phyloP scores from a whole-genome alignment of 2,329 filamentous ascomycete genomes.

The Alternaria dauci region DNA sequence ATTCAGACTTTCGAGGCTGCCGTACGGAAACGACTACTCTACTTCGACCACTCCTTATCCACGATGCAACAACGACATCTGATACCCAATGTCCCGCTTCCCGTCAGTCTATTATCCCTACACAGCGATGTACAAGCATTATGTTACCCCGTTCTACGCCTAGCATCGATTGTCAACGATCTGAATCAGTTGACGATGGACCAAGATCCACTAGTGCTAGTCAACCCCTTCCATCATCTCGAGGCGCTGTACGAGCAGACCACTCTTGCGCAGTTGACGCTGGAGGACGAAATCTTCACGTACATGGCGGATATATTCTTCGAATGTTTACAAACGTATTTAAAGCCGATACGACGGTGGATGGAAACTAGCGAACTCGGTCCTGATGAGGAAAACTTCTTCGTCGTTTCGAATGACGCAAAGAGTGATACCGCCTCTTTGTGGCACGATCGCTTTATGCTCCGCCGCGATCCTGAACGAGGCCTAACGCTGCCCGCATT shows the following conservation, averaged over 20 bases:
- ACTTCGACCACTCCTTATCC: constrained; percentile 68
- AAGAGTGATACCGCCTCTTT: constrained; percentile 69
- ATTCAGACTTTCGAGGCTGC: constrained; percentile 76
- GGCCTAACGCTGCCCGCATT: constrained; percentile 76
- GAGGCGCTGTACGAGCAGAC: constrained; percentile 79
- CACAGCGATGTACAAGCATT: constrained; percentile 64
- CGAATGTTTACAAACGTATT: constrained; percentile 81
- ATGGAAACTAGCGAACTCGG: constrained; percentile 80
- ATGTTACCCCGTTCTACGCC: constrained; percentile 64
- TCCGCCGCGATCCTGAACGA: constrained; percentile 69
- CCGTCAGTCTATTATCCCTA: constrained; percentile 73
- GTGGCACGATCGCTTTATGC: constrained; percentile 78
- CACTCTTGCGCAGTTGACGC: constrained; percentile 73
- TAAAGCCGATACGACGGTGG: constrained; percentile 82
- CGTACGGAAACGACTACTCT: constrained; percentile 63
- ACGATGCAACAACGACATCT: constrained; percentile 69
- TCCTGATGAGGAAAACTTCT: constrained; percentile 74
- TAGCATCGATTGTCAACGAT: constrained; percentile 66
- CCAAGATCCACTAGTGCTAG: constrained; percentile 56
- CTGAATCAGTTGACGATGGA: constrained; percentile 44
- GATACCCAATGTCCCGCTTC: constrained; percentile 59
- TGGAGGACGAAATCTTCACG: constrained; percentile 67
- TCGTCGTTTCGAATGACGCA: constrained; percentile 69
- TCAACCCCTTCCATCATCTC: constrained; percentile 72
- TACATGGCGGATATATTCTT: constrained; percentile 77